Conservation (phyloP, 2,329 filamentous ascomycete species). For the Monascus ruber region DNA sequence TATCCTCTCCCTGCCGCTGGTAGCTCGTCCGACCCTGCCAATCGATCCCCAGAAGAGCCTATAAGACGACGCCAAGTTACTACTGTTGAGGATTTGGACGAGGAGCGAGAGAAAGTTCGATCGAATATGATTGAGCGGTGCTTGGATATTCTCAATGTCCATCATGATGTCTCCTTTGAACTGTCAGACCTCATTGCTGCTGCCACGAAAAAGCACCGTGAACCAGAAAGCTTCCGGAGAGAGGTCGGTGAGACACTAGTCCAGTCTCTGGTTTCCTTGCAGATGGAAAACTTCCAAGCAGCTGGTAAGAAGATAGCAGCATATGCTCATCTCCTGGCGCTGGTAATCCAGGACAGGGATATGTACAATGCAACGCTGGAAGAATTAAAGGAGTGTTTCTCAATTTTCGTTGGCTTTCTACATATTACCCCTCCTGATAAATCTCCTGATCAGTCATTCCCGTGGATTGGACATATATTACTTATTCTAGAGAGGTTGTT, state of each 20-base stretch:
- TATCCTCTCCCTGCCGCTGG: constrained; percentile 9
- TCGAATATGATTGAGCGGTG: constrained; percentile 77
- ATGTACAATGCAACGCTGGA: constrained; percentile 72
- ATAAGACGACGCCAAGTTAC: constrained; percentile 21
- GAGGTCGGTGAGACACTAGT: constrained; percentile 76
- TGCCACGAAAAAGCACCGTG: constrained; percentile 52
- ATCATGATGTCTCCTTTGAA: constrained; percentile 82
- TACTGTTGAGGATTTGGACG: constrained; percentile 70
- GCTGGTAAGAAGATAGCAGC: constrained; percentile 66
- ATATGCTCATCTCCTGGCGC: constrained; percentile 80
- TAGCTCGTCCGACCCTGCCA: constrained; percentile 11
- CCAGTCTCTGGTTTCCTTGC: constrained; percentile 63
- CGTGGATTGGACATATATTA: constrained; percentile 85
- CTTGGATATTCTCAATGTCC: constrained; percentile 77
- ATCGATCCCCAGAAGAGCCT: constrained; percentile 10
- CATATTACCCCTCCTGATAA: constrained; percentile 50
- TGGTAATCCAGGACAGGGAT: constrained; percentile 68
- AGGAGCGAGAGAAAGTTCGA: constrained; percentile 59
- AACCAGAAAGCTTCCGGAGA: constrained; percentile 47
- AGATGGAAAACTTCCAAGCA: constrained; percentile 44
- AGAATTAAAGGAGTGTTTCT: constrained; percentile 65
- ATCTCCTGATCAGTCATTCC: constrained; percentile 65
- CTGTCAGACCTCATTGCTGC: constrained; percentile 75
- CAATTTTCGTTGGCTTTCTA: constrained; percentile 66
- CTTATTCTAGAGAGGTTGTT: constrained; percentile 82